These are phyloP conservation scores for Kwoniella dejecticola DNA, from an alignment of 768 basidiomycete genomes.

Conservation along the genomic window DNA sequence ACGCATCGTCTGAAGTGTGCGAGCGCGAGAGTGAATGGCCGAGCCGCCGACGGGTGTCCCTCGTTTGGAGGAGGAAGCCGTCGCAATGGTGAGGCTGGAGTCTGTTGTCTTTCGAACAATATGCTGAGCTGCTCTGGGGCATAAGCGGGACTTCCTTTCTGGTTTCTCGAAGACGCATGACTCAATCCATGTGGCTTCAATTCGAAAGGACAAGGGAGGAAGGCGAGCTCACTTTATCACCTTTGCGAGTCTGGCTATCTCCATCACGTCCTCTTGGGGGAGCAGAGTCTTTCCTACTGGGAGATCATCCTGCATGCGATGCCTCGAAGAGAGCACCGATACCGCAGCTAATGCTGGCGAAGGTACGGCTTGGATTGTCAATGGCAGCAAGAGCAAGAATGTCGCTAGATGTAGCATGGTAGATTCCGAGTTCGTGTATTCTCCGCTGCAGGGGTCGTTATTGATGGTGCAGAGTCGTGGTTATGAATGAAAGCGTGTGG, in stretches of 20 bases:
- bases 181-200: too few relatives aligned
- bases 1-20: too few relatives aligned
- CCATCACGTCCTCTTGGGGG: constrained; percentile 15
- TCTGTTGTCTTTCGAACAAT: constrained; percentile 14
- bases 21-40: not conserved
- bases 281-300: constrained; percentile 16
- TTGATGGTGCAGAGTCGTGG: too few relatives aligned
- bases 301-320: not conserved
- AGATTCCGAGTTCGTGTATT: too few relatives aligned
- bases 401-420: too few relatives aligned
- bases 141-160: not conserved
- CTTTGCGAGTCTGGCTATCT: constrained; percentile 23
- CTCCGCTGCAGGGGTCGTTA: too few relatives aligned
- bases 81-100: constrained; percentile 15
- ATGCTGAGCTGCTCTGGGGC: constrained; percentile 8
- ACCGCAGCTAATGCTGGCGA: not conserved
- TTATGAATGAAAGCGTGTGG: too few relatives aligned
- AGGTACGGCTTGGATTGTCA: not conserved
- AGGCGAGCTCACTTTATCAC: constrained; percentile 29
- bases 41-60: not conserved
- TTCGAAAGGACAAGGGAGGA: too few relatives aligned
- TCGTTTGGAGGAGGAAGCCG: constrained; percentile 1
- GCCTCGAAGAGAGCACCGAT: constrained; percentile 4
- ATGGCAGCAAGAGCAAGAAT: not conserved
- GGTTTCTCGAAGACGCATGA: too few relatives aligned